phyloP scores from a whole-genome alignment of 306 rosid species.

The Canavalia gladiata region DNA sequence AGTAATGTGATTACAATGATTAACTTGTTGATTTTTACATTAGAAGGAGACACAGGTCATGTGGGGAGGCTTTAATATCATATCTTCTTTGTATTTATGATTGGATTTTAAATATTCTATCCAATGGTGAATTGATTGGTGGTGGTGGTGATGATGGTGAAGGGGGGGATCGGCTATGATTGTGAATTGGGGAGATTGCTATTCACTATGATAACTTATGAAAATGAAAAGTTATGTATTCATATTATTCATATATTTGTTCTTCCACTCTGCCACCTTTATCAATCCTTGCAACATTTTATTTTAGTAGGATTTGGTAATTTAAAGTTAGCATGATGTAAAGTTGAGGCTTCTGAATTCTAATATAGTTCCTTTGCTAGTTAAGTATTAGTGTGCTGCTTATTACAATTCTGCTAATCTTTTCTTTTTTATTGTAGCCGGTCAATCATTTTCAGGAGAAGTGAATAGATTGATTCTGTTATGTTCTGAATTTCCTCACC shows the following conservation, averaged over 20 bases:
- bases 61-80: background rate
- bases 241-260: background rate
- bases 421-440: constrained; percentile 43
- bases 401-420: constrained; percentile 27
- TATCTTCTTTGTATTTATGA: constrained; percentile 7
- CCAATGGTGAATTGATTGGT: background rate
- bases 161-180: too few species aligned
- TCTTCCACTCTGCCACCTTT: background rate
- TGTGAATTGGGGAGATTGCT: constrained; percentile 21
- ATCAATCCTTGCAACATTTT: background rate
- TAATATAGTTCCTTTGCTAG: constrained; percentile 7
- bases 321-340: constrained; percentile 14
- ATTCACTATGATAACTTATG: background rate
- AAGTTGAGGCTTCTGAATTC: constrained; percentile 16
- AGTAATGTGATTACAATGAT: background rate
- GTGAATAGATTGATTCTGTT: constrained; percentile 44
- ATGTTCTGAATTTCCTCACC: constrained; percentile 49
- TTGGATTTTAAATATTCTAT: background rate
- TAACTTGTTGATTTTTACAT: background rate
- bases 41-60: background rate
- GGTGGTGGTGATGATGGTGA: background rate
- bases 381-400: background rate
- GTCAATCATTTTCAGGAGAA: constrained; percentile 39
- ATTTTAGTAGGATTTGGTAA: background rate
- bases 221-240: background rate